These are phyloP conservation scores for Candida easanensis DNA, from an alignment of 805 yeast genomes.

Conservation along the genomic window DNA sequence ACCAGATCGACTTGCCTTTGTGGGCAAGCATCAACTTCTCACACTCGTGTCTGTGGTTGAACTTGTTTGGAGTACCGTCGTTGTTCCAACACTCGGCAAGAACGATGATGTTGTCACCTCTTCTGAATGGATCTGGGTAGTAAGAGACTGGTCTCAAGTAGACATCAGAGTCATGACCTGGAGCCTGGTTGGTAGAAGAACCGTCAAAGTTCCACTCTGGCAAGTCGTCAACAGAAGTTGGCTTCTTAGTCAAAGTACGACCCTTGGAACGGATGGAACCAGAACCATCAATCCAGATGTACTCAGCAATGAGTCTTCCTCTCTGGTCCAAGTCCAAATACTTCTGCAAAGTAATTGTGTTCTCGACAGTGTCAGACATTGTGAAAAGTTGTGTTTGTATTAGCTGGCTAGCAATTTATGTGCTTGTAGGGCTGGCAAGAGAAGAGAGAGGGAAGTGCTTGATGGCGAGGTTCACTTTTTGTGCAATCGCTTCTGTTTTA, in stretches of 20 bases:
- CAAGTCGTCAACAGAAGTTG: conserved; percentile 74
- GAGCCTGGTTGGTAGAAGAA: conserved; percentile 97
- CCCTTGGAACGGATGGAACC: conserved; percentile 93
- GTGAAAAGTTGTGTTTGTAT: conserved; percentile 3
- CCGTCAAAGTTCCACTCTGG: conserved; percentile 99
- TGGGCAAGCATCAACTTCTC: conserved; percentile 94
- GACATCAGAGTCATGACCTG: conserved; percentile 95
- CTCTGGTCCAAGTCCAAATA: conserved; percentile 81
- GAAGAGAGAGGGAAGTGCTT: not conserved
- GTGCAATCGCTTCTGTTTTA: conserved; percentile 12
- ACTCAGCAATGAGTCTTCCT: conserved; percentile 89
- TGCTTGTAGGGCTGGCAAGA: conserved; percentile 3
- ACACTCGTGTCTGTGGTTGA: conserved; percentile 97
- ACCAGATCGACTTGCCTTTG: conserved; percentile 83
- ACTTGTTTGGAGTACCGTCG: conserved; percentile 98
- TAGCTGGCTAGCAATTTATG: conserved; percentile 2
- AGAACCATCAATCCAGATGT: conserved; percentile 95
- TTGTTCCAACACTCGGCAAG: conserved; percentile 96
- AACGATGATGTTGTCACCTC: conserved; percentile 95
- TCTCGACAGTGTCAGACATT: conserved; percentile 48
- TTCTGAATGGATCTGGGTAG: conserved; percentile 96
- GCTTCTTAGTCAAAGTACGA: conserved; percentile 72
- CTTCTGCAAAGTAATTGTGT: conserved; percentile 79
- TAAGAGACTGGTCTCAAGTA: conserved; percentile 93
- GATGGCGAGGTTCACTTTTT: conserved; percentile 1